These are phyloP conservation scores for Cercospora berteroae DNA, from an alignment of 2,329 filamentous ascomycete genomes.

Conservation along the genomic window DNA sequence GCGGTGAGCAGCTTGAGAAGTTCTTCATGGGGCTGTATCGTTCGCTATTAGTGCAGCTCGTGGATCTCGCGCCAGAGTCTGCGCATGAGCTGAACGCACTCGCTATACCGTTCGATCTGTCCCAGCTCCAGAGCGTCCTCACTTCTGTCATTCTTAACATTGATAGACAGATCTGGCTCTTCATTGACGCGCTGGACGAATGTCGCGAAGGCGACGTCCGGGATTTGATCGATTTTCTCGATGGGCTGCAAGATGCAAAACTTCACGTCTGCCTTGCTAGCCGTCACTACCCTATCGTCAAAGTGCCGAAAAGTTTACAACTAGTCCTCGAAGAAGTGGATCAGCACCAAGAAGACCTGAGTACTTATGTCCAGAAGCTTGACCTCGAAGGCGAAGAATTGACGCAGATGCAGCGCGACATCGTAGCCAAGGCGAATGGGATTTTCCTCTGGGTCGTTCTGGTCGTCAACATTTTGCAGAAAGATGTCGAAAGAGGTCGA, in stretches of 20 bases:
- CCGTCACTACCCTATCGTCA: not conserved
- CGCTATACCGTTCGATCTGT: not conserved
- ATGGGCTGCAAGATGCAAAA: not conserved
- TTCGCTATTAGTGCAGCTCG: not conserved
- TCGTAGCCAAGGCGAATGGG: not conserved
- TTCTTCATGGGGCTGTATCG: not conserved
- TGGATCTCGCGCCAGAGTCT: not conserved
- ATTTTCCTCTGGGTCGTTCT: not conserved
- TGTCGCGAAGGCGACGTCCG: not conserved
- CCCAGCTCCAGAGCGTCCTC: not conserved
- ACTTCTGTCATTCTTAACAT: not conserved
- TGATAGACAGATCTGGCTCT: not conserved
- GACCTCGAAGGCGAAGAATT: not conserved
- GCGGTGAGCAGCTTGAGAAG: not conserved
- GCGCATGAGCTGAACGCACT: not conserved
- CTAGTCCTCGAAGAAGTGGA: not conserved
- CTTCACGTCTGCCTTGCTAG: not conserved
- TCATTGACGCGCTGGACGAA: not conserved
- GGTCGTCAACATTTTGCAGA: not conserved
- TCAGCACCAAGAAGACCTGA: not conserved
- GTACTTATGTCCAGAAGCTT: not conserved
- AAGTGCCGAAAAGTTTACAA: not conserved
- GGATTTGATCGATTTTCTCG: not conserved
- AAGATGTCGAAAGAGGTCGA: not conserved
- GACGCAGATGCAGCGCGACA: not conserved